Base-by-base conservation (phyloP, 768 basidiomycete species). In the Suillus americanus region DNA sequence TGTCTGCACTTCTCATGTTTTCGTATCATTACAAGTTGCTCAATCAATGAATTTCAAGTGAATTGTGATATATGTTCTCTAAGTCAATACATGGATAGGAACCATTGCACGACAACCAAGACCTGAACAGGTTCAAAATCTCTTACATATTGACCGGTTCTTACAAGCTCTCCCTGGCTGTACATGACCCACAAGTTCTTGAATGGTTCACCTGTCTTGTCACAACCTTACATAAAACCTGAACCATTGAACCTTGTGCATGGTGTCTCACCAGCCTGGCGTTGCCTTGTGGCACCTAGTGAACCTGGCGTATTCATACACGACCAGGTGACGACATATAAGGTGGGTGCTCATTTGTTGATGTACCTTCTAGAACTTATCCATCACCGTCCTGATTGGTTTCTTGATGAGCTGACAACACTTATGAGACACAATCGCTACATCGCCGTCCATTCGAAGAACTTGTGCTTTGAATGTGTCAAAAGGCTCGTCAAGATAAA, bases 341-440 rank as follows among this genome's bases (percentile, higher is more conserved):
- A 43, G 41, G 41, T 43, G 41, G 13, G 20, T 61, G 60, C 60
- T 2, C 60, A 35, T 61, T 61, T 35, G 43, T 61, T 61, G 60
- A 61, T 61, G 60, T 40, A 40, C 38, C 38, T 40, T 40, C 38
- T 40, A 40, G 38, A 40, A 40, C 38, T 40, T 40, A 40, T 40
- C 38, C 13, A 40, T 40, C 38, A 40, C 38, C 5, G 14, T 40
- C 38, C 38, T 40, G 38, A 40, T 40, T 40, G 38, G 38, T 40
- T 40, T 40, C 38, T 40, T 40, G 38, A 40, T 14, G 13, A 40
- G 38, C 38, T 40, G 38, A 40, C 38, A 14, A 40, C 38, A 40
- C 38, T 40, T 40, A 40, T 40, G 38, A 2, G 38, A 40, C 38
- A 14, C 38, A 40, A 40, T 14, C 3, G 14, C 38, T 40, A 40